Conservation (phyloP, 202 grass and related monocot genomes). For the Carex sylvatica region DNA sequence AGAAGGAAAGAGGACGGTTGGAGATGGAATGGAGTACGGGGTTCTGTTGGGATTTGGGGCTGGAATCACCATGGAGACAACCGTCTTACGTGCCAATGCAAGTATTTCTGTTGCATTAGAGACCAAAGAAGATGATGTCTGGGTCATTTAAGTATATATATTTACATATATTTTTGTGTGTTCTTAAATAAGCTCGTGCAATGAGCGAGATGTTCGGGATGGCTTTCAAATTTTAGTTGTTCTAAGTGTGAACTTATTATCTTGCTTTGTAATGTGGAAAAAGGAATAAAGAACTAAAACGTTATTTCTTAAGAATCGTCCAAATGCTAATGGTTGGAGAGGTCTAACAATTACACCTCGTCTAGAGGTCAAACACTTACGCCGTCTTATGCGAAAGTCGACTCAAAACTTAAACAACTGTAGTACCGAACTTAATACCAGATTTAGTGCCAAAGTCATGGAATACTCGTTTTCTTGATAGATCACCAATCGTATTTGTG, state of each 20-base stretch:
- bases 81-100: slow-evolving; percentile 24
- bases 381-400: no score
- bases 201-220: neutral
- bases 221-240: neutral
- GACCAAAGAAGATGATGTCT: neutral
- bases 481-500: no score
- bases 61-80: slow-evolving; percentile 42
- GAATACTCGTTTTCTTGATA: no score
- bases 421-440: no score
- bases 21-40: slow-evolving; percentile 35
- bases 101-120: neutral
- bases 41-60: slow-evolving; percentile 12
- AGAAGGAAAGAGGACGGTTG: neutral
- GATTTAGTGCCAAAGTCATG: no score
- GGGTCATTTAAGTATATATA: neutral
- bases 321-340: no score
- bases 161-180: neutral
- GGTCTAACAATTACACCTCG: no score
- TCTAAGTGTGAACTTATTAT: neutral
- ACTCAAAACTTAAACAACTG: no score
- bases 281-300: neutral
- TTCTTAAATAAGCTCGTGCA: neutral
- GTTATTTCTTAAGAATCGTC: neutral
- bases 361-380: no score
- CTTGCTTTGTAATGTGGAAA: neutral